A percentile compares a stretch with the other conserved stretches of the same genome.
phyloP scores from a whole-genome alignment of 345 rosid genomes.

The Gynandropsis gynandra region DNA sequence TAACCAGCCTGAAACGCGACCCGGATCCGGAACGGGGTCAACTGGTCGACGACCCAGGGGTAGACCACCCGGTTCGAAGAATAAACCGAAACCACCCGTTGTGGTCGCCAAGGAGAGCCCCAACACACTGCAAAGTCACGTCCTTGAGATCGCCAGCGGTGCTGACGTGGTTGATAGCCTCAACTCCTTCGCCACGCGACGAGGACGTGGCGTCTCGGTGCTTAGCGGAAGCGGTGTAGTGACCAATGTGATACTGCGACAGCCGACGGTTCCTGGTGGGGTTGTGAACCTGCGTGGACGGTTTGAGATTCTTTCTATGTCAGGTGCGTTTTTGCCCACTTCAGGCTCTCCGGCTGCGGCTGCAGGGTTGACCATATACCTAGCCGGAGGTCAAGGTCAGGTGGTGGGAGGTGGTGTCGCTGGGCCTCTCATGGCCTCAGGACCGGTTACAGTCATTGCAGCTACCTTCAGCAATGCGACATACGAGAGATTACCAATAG shows the following conservation, averaged over 20 bases:
- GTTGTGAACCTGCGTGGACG: conserved; percentile 70
- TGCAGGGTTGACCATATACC: conserved; percentile 59
- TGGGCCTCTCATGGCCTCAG: conserved; percentile 66
- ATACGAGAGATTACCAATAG: conserved; percentile 71
- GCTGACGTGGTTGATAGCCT: conserved; percentile 64
- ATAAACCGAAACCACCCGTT: conserved; percentile 66
- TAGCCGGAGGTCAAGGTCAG: conserved; percentile 88
- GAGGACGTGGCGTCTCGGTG: conserved; percentile 72
- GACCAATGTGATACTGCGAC: conserved; percentile 64
- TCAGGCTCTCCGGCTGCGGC: conserved; percentile 74
- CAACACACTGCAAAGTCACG: conserved; percentile 75
- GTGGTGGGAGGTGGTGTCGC: conserved; percentile 75
- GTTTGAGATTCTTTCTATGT: conserved; percentile 83
- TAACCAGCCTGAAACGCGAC: conserved; percentile 22
- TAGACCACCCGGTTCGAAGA: conserved; percentile 81
- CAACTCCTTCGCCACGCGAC: conserved; percentile 51
- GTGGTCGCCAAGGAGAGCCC: conserved; percentile 83
- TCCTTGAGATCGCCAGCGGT: conserved; percentile 69
- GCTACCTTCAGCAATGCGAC: conserved; percentile 80
- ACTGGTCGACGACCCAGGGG: conserved; percentile 73
- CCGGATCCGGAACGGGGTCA: conserved; percentile 33
- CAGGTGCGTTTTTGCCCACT: conserved; percentile 66
- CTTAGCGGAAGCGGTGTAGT: conserved; percentile 79
- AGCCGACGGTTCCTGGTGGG: conserved; percentile 64
- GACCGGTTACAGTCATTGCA: conserved; percentile 79